Base-by-base conservation (phyloP, 352 stramenopile genomes). In the Thalassiosira hispida region DNA sequence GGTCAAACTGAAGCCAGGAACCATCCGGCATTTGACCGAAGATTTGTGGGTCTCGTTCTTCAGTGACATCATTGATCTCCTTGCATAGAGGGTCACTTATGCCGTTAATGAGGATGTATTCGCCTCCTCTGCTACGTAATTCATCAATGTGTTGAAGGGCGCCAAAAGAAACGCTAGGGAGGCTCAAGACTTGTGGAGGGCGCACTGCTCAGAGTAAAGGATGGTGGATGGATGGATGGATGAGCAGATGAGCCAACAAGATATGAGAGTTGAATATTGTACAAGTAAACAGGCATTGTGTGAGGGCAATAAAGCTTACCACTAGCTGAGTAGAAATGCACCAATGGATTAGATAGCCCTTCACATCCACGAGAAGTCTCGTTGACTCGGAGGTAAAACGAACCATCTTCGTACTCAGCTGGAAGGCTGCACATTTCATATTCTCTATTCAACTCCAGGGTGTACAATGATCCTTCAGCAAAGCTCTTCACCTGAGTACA, bases 381-480 rank as follows among this genome's bases (percentile, higher is more conserved):
- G 9, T 59, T 12, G 44, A 87, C 66, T 23, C 49, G 59, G 0
- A 87, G 44, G 3, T 44, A 68, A n/a, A 87, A 74, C 25, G 18
- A 44, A 12, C 70, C 80, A 46, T 33, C 63, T 14, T 31, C 40
- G 9, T 40, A 33, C 38, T 84, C 70, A 23, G 75, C 35, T 9
- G 80, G 80, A n/a, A n/a, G n/a, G n/a, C n/a, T n/a, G 22, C 75
- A 81, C 64, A 87, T 84, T n/a, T 66, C 12, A 73, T 87, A 84
- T 55, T 77, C 76, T 52, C 46, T 79, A 46, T 87, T 84, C 40
- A 69, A 84, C 23, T 84, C 65, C 40, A 87, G 73, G 8, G 62
- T 42, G n/a, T n/a, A n/a, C n/a, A n/a, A n/a, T n/a, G n/a, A n/a
- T n/a, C n/a, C n/a, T n/a, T n/a, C n/a, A n/a, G n/a, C n/a, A n/a